phyloP scores from a whole-genome alignment of 129 eudicot genomes.

The Heracleum sosnowskyi region DNA sequence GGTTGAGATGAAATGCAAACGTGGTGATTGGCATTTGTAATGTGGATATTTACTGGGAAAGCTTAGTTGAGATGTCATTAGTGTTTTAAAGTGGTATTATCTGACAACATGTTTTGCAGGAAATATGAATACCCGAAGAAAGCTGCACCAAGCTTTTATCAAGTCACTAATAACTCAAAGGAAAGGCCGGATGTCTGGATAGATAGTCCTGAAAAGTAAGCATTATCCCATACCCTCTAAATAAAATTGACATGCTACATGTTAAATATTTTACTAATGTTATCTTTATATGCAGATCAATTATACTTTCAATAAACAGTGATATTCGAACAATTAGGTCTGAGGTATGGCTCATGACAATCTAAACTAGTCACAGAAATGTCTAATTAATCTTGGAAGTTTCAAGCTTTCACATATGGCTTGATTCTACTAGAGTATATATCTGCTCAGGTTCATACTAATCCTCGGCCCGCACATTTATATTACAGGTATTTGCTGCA shows the following conservation, averaged over 20 bases:
- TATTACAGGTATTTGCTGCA: slow-evolving; percentile 80
- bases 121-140: slow-evolving; percentile 86
- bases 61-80: not conserved
- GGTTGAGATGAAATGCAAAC: not conserved
- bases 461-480: not conserved
- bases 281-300: slow-evolving; percentile 43
- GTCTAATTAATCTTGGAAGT: not conserved
- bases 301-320: slow-evolving; percentile 84
- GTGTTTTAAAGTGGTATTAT: not conserved
- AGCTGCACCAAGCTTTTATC: slow-evolving; percentile 76
- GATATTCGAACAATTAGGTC: slow-evolving; percentile 93
- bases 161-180: slow-evolving; percentile 90
- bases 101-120: slow-evolving; percentile 30
- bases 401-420: not conserved
- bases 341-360: slow-evolving; percentile 40
- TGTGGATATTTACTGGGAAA: not conserved
- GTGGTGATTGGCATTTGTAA: not conserved
- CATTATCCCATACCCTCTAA: not conserved
- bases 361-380: slow-evolving; percentile 1
- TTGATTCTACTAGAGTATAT: not conserved
- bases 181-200: slow-evolving; percentile 99
- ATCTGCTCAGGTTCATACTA: not conserved
- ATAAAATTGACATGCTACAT: not conserved
- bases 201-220: slow-evolving; percentile 95
- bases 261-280: slow-evolving; percentile 11